A percentile compares a stretch with the other conserved stretches of the same genome.
Conservation (phyloP, 2,329 filamentous ascomycete genomes). For the Drechmeria coniospora region DNA sequence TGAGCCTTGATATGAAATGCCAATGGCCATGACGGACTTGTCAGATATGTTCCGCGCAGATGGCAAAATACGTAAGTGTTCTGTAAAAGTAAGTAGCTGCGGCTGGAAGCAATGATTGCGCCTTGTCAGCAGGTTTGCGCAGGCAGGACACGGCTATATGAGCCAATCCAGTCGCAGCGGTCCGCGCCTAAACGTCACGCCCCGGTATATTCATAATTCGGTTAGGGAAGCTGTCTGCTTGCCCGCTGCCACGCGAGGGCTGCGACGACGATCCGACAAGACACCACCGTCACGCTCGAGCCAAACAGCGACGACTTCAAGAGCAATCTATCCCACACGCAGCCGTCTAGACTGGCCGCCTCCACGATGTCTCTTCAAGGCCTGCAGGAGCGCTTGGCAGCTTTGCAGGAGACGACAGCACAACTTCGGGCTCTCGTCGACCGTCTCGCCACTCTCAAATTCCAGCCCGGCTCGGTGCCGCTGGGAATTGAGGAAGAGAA, state of each 20-base stretch:
- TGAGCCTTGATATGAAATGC: no score
- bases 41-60: no score
- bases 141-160: no score
- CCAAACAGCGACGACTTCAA: no score
- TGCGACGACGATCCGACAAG: no score
- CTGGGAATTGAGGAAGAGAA: constrained; percentile 32
- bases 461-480: constrained; percentile 41
- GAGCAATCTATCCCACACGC: background rate
- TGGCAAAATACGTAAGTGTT: no score
- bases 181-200: background rate
- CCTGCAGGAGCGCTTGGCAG: constrained; percentile 44
- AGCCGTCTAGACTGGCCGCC: background rate
- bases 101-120: no score
- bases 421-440: constrained; percentile 45
- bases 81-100: no score
- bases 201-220: constrained; percentile 1
- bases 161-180: constrained; percentile 1
- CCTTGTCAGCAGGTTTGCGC: no score
- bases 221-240: constrained; percentile 1
- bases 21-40: no score
- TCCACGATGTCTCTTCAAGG: constrained; percentile 38
- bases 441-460: constrained; percentile 40
- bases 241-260: no score
- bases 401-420: constrained; percentile 43
- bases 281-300: no score